Evolutionary conservation across 139 green algal species (phyloP), one percentile per base, ranked within the genome.

Genomic region (Nannochloris sp.): DNA sequence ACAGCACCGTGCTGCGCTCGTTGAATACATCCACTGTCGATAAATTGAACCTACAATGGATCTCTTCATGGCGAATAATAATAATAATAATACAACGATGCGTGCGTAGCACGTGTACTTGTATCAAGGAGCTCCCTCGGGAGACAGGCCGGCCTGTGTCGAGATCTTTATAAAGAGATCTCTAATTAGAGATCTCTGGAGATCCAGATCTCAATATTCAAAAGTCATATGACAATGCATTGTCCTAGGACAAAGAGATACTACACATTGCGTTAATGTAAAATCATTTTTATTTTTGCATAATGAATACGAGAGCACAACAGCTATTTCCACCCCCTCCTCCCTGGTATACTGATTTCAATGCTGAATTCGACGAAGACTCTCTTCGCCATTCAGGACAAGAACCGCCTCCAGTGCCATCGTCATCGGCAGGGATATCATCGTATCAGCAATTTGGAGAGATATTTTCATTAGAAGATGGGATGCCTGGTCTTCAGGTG

Each of bases 381-480:
- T 4, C 16, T 25, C n/a, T 66, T 50, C 61, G 59, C 16, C 56
- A n/a, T 23, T 49, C 49, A 12, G 60, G 71, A 25, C 43, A 37
- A 6, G 26, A 70, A 45, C 56, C 67, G 9, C 78, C 78, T 16
- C 62, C 63, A 10, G 61, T 20, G 26, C 36, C 16, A 64, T 77
- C 13, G 17, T 71, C 11, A 36, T 46, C 13, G 65, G 69, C n/a
- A 45, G 33, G 33, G 9, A 8, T 40, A 40, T 40, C 33, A 40
- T 40, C 65, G 0, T 85, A 77, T 51, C 51, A 71, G 30, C 45
- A 73, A 30, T 84, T 83, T 67, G 76, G 75, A 20, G 71, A 79
- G 30, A 29, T 81, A 1, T 64, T 78, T 48, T 79, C 75, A 53
- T 65, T 69, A 37, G 66, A 81, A 28, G 65, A 70, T 60, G 78